Evolutionary conservation across 768 basidiomycete genomes (phyloP), one percentile per base, ranked within the genome.

Genomic region (Termitomyces titanicus): DNA sequence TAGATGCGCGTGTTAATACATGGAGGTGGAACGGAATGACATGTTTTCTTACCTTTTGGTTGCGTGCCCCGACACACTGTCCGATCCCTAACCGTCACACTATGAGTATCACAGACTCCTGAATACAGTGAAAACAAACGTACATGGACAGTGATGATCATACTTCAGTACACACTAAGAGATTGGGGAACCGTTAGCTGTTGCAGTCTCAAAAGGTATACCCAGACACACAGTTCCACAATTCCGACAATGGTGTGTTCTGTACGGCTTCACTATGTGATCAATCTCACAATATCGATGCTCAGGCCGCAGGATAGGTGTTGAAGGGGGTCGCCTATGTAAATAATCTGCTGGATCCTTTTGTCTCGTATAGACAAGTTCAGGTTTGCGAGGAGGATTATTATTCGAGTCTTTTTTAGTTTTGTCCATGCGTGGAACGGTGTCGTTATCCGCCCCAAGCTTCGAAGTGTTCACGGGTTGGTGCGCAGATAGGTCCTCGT

Each of bases 131-230:
- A 13, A n/a, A 10, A 18, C 15, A 3, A n/a, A 74, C 85, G 60
- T 67, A 90, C 89, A 94, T 47, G 92, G 92, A 71, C 92, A 94
- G 64, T 94, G 92, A 70, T 94, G 92, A 64, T 94, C 92, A 61
- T 86, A 94, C 66, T 83, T 87, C 45, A 94, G 67, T 6, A 94
- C 76, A 63, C 92, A 94, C 88, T 92, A 59, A 44, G 15, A 44
- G n/a, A 42, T 29, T 6, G 34, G 55, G 40, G 24, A 62, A 56
- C 39, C 38, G 53, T 53, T 24, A 50, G 35, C 6, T 37, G 17
- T 40, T 37, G 22, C 18, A 43, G 18, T 15, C 9, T 8, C 34
- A n/a, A 53, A 60, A 31, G 22, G 8, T 33, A 54, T n/a, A 10
- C 5, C 49, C 34, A 15, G 18, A 74, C 86, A 64, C 58, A 91